Percentiles rank a stretch among this genome's conserved stretches.
phyloP scores from a whole-genome alignment of 345 rosid species.

The Ceriops decandra region DNA sequence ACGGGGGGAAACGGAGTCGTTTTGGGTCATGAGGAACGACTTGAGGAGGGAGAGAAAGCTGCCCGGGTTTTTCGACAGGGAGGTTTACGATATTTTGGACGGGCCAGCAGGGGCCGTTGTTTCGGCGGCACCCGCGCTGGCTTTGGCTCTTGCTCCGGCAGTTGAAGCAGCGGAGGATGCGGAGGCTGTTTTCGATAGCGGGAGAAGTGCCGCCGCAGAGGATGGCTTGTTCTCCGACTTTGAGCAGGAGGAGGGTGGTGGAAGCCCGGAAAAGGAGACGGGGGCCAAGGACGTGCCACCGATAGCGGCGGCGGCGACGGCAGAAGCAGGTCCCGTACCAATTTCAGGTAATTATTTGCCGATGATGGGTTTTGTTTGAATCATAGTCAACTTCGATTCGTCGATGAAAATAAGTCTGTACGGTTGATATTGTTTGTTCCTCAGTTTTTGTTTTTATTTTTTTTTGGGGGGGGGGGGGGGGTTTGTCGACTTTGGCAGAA shows the following conservation, averaged over 20 bases:
- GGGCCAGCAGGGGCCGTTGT: constrained; percentile 34
- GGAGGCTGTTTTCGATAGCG: constrained; percentile 56
- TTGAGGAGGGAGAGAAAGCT: constrained; percentile 73
- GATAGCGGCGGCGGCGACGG: constrained; percentile 12
- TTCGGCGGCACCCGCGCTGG: constrained; percentile 26
- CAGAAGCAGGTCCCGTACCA: constrained; percentile 37
- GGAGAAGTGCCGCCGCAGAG: constrained; percentile 59
- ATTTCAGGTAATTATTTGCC: constrained; percentile 38
- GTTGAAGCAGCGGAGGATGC: constrained; percentile 16
- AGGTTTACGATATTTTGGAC: constrained; percentile 82
- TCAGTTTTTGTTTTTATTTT: not conserved
- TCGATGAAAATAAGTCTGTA: not conserved
- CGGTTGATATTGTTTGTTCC: not conserved
- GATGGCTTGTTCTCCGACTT: constrained; percentile 72
- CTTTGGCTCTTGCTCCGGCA: constrained; percentile 34
- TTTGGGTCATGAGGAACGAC: constrained; percentile 95
- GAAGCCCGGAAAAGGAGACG: constrained; percentile 42
- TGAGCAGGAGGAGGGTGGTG: constrained; percentile 54
- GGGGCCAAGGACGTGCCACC: constrained; percentile 14
- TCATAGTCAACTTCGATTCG: no score
- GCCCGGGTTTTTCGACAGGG: constrained; percentile 93
- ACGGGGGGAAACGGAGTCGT: constrained; percentile 75
- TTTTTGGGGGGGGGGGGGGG: no score
- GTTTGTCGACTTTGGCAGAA: no score
- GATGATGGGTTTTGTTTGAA: no score